Evolutionary conservation across 2,329 filamentous ascomycete genomes (phyloP), one percentile per base, ranked within the genome.

Genomic region (Diaporthe amygdali): DNA sequence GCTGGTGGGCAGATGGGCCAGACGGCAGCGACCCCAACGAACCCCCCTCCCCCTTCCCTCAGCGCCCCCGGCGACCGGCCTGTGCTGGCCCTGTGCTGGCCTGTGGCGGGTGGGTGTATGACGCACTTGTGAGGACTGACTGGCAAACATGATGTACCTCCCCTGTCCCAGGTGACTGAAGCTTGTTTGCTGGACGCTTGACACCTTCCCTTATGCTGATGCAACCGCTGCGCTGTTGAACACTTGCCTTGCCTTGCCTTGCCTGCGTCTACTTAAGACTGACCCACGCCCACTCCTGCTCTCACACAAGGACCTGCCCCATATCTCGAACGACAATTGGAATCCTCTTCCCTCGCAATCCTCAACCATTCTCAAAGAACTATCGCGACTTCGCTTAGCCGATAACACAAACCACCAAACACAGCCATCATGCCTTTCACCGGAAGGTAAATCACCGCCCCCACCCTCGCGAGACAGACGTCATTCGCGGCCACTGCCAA

Each of bases 351-450:
- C 10, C 25, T 46, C 46, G 34, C 12, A 56, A 54, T 51, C 17
- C 32, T 32, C 54, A 47, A 55, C 61, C 32, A 27, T 56, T 41
- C 72, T 52, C 27, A n/a, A n/a, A n/a, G n/a, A n/a, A n/a, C n/a
- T n/a, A n/a, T n/a, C n/a, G n/a, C n/a, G n/a, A n/a, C n/a, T n/a
- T n/a, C n/a, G n/a, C n/a, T n/a, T n/a, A n/a, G n/a, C n/a, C n/a
- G n/a, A n/a, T n/a, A n/a, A n/a, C n/a, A 10, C 46, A 52, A 39
- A 2, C 14, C 12, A 55, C 22, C 30, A 67, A 72, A 75, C 10
- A 68, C 70, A 72, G 56, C 66, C 83, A 88, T 70, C 74, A 90
- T 90, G 88, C 79, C 88, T 83, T 88, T 90, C 86, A 90, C 88
- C 78, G 84, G 82, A 64, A 89, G 86, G 87, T 89, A 86, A 81